phyloP scores from a whole-genome alignment of 257 asterid genomes.

The Solanum lycopersicoides region DNA sequence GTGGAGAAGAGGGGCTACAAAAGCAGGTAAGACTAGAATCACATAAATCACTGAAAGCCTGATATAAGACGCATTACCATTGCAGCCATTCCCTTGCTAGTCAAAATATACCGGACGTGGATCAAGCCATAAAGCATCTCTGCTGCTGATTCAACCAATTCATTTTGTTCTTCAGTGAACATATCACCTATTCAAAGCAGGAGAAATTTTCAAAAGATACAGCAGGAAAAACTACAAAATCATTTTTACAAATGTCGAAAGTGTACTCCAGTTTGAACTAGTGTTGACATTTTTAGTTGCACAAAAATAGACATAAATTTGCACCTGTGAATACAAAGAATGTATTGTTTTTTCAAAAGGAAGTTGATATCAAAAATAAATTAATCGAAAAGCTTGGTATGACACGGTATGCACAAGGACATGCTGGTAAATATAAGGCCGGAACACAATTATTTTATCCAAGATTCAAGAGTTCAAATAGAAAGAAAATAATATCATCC shows the following conservation, averaged over 20 bases:
- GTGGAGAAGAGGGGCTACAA: neutral
- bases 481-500: neutral
- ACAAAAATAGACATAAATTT: neutral
- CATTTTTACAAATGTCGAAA: neutral
- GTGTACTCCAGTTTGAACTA: neutral
- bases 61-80: constrained; percentile 47
- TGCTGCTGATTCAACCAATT: constrained; percentile 94
- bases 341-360: neutral
- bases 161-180: constrained; percentile 93
- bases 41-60: neutral
- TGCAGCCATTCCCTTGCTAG: constrained; percentile 95
- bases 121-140: constrained; percentile 95
- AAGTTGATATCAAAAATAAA: neutral
- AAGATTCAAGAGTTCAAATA: neutral
- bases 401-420: neutral
- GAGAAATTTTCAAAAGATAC: neutral
- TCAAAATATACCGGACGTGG: constrained; percentile 85
- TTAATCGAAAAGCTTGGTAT: neutral
- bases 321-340: neutral
- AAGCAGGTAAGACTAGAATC: neutral
- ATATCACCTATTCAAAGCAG: constrained; percentile 52
- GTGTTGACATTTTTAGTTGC: neutral
- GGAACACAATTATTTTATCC: neutral
- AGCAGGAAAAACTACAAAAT: constrained; percentile 7
- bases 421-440: neutral